Evolutionary conservation across 2,329 filamentous ascomycete species (phyloP).

Genomic region (Nigrograna mackinnonii): DNA sequence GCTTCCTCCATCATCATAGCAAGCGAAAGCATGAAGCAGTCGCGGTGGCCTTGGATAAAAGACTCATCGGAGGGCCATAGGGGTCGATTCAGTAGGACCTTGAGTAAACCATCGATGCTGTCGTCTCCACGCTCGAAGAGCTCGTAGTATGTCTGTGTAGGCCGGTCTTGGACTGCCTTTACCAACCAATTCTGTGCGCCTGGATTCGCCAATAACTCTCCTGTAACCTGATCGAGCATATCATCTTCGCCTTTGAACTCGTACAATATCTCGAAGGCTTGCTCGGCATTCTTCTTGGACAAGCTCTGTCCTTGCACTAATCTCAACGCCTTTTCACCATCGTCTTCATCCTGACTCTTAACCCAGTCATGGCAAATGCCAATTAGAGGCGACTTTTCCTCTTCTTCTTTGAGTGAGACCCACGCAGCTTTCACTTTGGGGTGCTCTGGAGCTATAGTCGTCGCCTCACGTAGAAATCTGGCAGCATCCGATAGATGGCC

Average conservation of each 20-base stretch:
- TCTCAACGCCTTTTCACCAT: constrained; percentile 44
- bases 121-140: constrained; percentile 51
- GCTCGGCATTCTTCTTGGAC: constrained; percentile 40
- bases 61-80: constrained; percentile 46
- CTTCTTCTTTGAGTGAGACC: constrained; percentile 43
- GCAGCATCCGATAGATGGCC: constrained; percentile 45
- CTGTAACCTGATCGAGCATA: constrained; percentile 44
- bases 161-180: constrained; percentile 37
- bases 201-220: constrained; percentile 35
- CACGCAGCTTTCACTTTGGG: constrained; percentile 45
- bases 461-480: constrained; percentile 48
- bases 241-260: constrained; percentile 46
- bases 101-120: constrained; percentile 47
- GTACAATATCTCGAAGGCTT: constrained; percentile 47
- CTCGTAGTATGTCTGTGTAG: constrained; percentile 48
- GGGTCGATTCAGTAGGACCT: constrained; percentile 44
- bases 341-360: constrained; percentile 37
- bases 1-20: constrained; percentile 90
- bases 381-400: constrained; percentile 38
- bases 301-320: constrained; percentile 32
- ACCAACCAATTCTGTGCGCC: constrained; percentile 47
- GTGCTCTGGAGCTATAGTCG: constrained; percentile 46
- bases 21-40: constrained; percentile 76
- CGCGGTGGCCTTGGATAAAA: constrained; percentile 53
- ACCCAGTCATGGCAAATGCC: constrained; percentile 39